These are phyloP conservation scores for Malus hybrid DNA, from an alignment of 331 rosid genomes.

Conservation along the genomic window DNA sequence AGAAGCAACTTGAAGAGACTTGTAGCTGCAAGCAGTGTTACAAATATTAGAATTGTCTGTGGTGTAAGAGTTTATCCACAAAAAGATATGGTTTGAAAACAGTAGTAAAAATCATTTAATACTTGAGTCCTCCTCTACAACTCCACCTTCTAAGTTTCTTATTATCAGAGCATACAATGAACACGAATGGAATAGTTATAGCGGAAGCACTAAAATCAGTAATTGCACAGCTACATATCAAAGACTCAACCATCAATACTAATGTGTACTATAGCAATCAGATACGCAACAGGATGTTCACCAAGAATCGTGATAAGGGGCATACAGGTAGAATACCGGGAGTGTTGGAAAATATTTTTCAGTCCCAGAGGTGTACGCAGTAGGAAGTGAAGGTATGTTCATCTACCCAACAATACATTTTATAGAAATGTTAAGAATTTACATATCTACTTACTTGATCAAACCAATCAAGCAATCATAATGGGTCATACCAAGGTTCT, in stretches of 20 bases:
- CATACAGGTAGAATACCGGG: background rate
- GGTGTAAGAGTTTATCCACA: too few species aligned
- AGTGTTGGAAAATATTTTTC: background rate
- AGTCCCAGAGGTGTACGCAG: background rate
- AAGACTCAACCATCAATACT: background rate
- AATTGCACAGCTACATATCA: background rate
- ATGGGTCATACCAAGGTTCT: slow-evolving; percentile 44
- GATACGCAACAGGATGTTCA: background rate
- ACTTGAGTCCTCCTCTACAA: background rate
- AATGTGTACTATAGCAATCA: background rate
- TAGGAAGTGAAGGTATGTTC: background rate
- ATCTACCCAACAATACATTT: background rate
- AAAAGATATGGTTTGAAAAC: too few species aligned
- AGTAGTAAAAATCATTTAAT: background rate
- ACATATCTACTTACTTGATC: background rate
- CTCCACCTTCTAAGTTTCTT: background rate
- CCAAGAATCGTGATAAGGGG: background rate
- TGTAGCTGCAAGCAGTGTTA: slow-evolving; percentile 35
- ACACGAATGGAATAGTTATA: background rate
- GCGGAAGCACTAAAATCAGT: background rate
- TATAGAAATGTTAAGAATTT: background rate
- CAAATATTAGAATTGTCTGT: background rate
- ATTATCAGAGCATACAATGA: background rate
- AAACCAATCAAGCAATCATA: background rate
- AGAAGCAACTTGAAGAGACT: slow-evolving; percentile 74